phyloP scores from a whole-genome alignment of 345 rosid genomes.

The Hypericum perforatum region DNA sequence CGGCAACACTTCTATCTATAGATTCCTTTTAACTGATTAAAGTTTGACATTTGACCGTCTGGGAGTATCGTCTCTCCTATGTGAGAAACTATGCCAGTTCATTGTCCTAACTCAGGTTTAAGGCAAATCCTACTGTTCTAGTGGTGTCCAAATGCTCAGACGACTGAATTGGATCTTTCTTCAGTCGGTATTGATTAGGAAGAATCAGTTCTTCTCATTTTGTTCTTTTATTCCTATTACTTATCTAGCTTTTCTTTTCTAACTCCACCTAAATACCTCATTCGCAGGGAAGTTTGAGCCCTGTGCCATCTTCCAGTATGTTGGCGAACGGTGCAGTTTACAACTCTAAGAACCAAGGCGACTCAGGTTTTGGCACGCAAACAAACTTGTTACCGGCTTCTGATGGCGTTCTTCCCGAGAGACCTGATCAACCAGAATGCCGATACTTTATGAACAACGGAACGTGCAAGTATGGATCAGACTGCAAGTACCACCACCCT shows the following conservation, averaged over 20 bases:
- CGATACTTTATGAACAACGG: slow-evolving; percentile 1
- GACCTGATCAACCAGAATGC: slow-evolving; percentile 7
- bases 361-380: slow-evolving; percentile 42
- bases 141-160: too few relatives aligned
- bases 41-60: too few relatives aligned
- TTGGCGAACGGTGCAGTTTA: slow-evolving; percentile 36
- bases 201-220: too few relatives aligned
- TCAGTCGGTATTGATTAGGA: too few relatives aligned
- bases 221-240: neutral
- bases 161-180: too few relatives aligned
- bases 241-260: neutral
- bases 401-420: neutral
- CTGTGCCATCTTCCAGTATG: slow-evolving; percentile 30
- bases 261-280: slow-evolving; percentile 1
- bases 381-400: slow-evolving; percentile 21
- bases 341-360: slow-evolving; percentile 34
- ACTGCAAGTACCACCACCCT: slow-evolving; percentile 8
- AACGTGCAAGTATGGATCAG: neutral
- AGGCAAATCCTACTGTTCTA: too few relatives aligned
- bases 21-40: too few relatives aligned
- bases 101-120: too few relatives aligned
- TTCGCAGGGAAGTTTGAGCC: slow-evolving; percentile 34
- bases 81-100: too few relatives aligned
- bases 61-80: too few relatives aligned
- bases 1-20: too few relatives aligned